Base-by-base conservation (phyloP, 306 rosid species). In the Prunus mume region DNA sequence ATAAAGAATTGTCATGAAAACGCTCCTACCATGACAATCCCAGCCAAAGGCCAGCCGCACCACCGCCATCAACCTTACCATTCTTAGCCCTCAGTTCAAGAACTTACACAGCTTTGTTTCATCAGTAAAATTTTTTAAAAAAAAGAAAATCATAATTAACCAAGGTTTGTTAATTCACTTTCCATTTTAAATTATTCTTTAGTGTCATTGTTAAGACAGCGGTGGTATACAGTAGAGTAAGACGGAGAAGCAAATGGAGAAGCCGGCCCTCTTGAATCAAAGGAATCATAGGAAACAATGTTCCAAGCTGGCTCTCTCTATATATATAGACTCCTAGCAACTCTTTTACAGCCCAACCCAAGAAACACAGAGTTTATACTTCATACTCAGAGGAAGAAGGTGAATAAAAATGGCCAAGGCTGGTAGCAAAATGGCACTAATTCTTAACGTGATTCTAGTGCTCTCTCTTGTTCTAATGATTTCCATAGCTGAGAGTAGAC, bases 381-480 rank as follows among this genome's bases (percentile, higher is more conserved):
- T 25, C 8, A 14, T 22, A 24, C 15, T 57, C 30, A 22, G 34
- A 61, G 66, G 58, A 38, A 25, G 56, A 45, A 30, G 43, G n/a
- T 11, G 1, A 60, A 51, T 4, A 17, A 6, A 46, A 15, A 74
- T 64, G 78, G 65, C 78, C 1, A 75, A 50, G 2, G 17, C 11
- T 19, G 2, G 13, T 47, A 74, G 19, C 69, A 73, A 55, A 38
- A 4, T 24, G 2, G 65, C 52, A 10, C 24, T 34, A 10, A 13
- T 24, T 25, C 41, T 43, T 8, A 73, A 73, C 55, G 15, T 60
- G 27, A 19, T 73, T 73, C 14, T 63, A 12, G 32, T 74, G 58
- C 15, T 74, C 34, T 74, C 78, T 61, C 60, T 74, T 12, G 17
- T 62, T n/a, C 38, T 74, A 2, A 28, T 30, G 70, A 30, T 74